phyloP scores from a whole-genome alignment of 225 moss, liverwort and hornwort genomes.

The Lunularia cruciata region DNA sequence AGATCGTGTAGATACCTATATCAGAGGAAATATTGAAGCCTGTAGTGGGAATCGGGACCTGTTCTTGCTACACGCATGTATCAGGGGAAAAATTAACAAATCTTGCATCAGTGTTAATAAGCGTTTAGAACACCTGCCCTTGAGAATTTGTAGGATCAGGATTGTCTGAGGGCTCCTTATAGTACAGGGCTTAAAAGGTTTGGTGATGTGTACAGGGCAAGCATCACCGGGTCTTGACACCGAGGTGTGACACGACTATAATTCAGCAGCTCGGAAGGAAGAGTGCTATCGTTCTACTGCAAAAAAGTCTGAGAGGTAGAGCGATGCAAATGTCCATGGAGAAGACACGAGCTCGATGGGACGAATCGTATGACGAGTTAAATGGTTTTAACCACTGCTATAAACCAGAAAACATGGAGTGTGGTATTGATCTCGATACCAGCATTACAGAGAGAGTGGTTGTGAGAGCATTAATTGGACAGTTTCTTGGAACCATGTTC shows the following conservation, averaged over 20 bases:
- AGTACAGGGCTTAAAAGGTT: neutral
- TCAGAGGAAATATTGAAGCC: no score
- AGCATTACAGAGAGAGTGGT: conserved; percentile 30
- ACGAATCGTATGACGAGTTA: conserved; percentile 46
- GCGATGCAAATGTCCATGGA: conserved; percentile 36
- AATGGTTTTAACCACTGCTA: conserved; percentile 44
- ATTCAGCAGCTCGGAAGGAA: conserved; percentile 41
- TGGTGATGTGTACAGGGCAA: conserved; percentile 30
- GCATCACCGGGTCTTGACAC: conserved; percentile 51
- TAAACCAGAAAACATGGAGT: conserved; percentile 10
- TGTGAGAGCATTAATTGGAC: conserved; percentile 30
- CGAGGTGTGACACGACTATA: conserved; percentile 45
- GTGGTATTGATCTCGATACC: conserved; percentile 33
- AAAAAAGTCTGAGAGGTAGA: conserved; percentile 44
- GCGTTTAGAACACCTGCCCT: neutral
- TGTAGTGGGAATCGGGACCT: no score
- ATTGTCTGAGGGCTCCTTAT: neutral
- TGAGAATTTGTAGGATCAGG: no score
- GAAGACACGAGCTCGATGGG: conserved; percentile 41
- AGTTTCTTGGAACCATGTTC: conserved; percentile 9
- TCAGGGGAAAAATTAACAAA: no score
- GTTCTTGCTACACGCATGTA: no score
- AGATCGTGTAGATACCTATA: no score
- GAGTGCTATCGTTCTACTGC: conserved; percentile 37
- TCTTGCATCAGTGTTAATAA: no score